Base-by-base conservation (phyloP, 2,329 filamentous ascomycete species). In the Chrysosporium queenslandicum region DNA sequence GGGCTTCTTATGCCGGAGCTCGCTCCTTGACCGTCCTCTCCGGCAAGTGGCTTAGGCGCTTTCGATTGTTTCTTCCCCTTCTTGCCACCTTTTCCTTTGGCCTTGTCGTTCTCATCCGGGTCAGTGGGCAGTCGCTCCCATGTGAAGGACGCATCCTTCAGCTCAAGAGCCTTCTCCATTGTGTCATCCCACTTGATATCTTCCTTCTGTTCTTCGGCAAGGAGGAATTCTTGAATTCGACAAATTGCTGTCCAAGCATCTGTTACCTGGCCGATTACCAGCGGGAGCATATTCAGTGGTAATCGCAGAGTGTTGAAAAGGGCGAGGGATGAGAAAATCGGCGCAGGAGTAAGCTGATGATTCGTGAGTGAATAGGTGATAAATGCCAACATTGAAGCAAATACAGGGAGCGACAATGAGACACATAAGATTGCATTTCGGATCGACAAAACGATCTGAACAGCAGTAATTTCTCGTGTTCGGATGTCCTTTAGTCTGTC, bases 331-430 rank as follows among this genome's bases (percentile, higher is more conserved):
- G 91, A 96, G 71, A 98, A 97, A 32, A 97, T 79, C 21, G 82
- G 75, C 0, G 89, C 87, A 0, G 92, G 83, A 1, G 80, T 74
- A 16, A 97, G 77, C 25, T 68, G 67, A 59, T 89, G 83, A 53
- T 85, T 74, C 1, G 79, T 74, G n/a, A 80, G 67, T 1, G 77
- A 77, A 59, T 78, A 83, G 0, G 87, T 91, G 68, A 97, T 91
- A 67, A 97, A 97, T 0, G 91, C 81, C 37, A 97, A 68, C 88
- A 97, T 96, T 1, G 90, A 94, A 0, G 91, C 89, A 60, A 97
- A 96, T 50, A 94, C 86, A 5, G 92, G 91, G 63, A 95, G 78
- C 0, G 87, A 70, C 77, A 94, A 80, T 62, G 86, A 86, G 46
- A 92, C 75, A 11, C 87, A 85, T 67, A 89, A 85, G 71, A 95